Evolutionary conservation across 371 early-diverging fungal species (phyloP).

Genomic region (Mucor plumbeus): DNA sequence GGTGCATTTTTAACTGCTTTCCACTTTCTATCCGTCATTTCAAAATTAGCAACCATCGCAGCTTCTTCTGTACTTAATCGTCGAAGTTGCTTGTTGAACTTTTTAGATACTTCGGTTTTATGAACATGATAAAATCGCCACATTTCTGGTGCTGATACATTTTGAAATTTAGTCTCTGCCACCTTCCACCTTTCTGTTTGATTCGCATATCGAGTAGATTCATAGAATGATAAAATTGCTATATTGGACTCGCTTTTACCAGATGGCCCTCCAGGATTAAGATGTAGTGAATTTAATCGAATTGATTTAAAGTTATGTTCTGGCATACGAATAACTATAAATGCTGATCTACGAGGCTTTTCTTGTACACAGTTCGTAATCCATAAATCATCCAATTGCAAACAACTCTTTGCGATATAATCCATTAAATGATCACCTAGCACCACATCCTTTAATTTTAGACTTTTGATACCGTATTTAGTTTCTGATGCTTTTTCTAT

Average conservation of each 20-base stretch:
- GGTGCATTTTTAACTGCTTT: conserved; percentile 22
- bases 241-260: conserved; percentile 19
- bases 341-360: conserved; percentile 24
- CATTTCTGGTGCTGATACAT: conserved; percentile 24
- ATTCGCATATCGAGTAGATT: conserved; percentile 26
- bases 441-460: conserved; percentile 17
- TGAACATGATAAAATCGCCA: conserved; percentile 35
- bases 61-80: conserved; percentile 34
- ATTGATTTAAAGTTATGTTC: conserved; percentile 29
- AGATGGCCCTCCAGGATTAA: conserved; percentile 27
- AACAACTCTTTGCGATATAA: conserved; percentile 25
- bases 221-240: conserved; percentile 28
- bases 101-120: conserved; percentile 5
- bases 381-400: conserved; percentile 12
- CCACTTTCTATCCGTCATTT: conserved; percentile 35
- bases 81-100: conserved; percentile 15
- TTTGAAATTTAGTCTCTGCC: neutral
- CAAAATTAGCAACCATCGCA: conserved; percentile 29
- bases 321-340: conserved; percentile 35
- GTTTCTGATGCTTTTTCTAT: conserved; percentile 9
- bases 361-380: conserved; percentile 26
- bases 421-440: conserved; percentile 34
- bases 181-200: conserved; percentile 20
- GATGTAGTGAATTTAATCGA: conserved; percentile 18
- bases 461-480: conserved; percentile 5